Percentiles rank a stretch among this genome's conserved stretches.
These are phyloP conservation scores for Sporisorium iseilematis-ciliati DNA, from an alignment of 1,284 basidiomycete species.

Conservation along the genomic window DNA sequence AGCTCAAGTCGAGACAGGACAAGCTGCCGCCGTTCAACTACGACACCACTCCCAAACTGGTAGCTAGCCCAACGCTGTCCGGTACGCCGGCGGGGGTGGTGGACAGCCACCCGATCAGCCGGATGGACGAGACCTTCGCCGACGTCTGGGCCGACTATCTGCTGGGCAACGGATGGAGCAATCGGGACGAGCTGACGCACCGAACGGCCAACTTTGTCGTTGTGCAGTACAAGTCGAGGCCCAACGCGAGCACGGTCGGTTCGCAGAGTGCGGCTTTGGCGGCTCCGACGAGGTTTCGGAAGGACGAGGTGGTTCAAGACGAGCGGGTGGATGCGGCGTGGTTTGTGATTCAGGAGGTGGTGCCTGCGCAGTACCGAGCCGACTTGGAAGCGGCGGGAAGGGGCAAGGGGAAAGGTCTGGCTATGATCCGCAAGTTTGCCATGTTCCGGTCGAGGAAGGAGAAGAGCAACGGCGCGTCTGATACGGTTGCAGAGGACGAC, in stretches of 20 bases:
- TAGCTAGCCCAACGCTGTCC: slow-evolving; percentile 49
- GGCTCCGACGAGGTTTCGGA: slow-evolving; percentile 29
- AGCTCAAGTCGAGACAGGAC: slow-evolving; percentile 47
- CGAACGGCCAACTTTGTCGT: slow-evolving; percentile 67
- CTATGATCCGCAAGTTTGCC: slow-evolving; percentile 67
- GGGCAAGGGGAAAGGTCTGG: slow-evolving; percentile 43
- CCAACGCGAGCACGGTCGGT: slow-evolving; percentile 49
- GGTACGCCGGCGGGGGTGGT: slow-evolving; percentile 19
- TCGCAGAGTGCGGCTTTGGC: slow-evolving; percentile 37
- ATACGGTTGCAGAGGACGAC: slow-evolving; percentile 36
- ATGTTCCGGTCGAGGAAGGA: slow-evolving; percentile 54
- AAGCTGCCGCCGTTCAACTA: slow-evolving; percentile 62
- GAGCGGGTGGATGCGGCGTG: slow-evolving; percentile 63
- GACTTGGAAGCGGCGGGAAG: slow-evolving; percentile 55
- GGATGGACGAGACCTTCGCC: slow-evolving; percentile 65
- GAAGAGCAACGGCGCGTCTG: slow-evolving; percentile 17
- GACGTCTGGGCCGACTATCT: slow-evolving; percentile 68
- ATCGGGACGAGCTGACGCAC: slow-evolving; percentile 67
- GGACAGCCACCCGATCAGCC: slow-evolving; percentile 49
- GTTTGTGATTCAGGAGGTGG: slow-evolving; percentile 67
- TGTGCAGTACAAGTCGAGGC: slow-evolving; percentile 62
- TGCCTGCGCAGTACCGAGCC: slow-evolving; percentile 63
- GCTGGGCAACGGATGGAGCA: slow-evolving; percentile 67
- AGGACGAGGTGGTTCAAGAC: slow-evolving; percentile 35
- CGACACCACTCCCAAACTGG: slow-evolving; percentile 53